phyloP scores from a whole-genome alignment of 164 flowering plant genomes.

The Stephania cephalantha region DNA sequence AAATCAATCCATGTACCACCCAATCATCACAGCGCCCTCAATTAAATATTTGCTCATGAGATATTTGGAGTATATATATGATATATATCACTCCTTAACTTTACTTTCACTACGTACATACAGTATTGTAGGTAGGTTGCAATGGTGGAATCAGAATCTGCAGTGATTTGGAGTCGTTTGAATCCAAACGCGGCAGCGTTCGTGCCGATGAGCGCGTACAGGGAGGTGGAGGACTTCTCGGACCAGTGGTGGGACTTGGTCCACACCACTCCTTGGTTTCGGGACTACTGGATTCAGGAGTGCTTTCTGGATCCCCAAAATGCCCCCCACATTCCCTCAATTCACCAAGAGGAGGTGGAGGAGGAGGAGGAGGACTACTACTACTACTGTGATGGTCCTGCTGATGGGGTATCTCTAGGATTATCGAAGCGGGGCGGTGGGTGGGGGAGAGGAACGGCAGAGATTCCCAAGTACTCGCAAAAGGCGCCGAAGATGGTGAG shows the following conservation, averaged over 20 bases:
- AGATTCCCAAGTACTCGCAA: conserved; percentile 34
- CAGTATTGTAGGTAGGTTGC: no score
- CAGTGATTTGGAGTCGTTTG: conserved; percentile 46
- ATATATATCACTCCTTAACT: no score
- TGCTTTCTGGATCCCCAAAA: conserved; percentile 55
- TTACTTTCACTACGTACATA: no score
- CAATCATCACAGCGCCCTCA: no score
- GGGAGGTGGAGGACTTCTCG: conserved; percentile 78
- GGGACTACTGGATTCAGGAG: conserved; percentile 88
- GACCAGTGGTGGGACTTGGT: conserved; percentile 87
- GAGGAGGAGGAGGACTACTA: no score
- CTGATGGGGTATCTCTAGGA: conserved; percentile 32
- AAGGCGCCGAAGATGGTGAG: conserved; percentile 80
- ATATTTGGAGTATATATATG: no score
- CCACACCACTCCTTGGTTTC: conserved; percentile 69
- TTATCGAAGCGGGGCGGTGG: conserved; percentile 39
- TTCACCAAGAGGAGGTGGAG: no score
- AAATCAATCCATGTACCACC: no score
- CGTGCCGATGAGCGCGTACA: conserved; percentile 57
- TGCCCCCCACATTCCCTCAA: conserved; percentile 14
- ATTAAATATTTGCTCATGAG: no score
- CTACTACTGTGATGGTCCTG: conserved; percentile 16
- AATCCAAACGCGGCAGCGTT: conserved; percentile 84
- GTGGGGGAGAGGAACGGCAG: conserved; percentile 19
- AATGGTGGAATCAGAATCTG: neutral